phyloP scores from a whole-genome alignment of 345 rosid genomes.

The Citrus glauca region DNA sequence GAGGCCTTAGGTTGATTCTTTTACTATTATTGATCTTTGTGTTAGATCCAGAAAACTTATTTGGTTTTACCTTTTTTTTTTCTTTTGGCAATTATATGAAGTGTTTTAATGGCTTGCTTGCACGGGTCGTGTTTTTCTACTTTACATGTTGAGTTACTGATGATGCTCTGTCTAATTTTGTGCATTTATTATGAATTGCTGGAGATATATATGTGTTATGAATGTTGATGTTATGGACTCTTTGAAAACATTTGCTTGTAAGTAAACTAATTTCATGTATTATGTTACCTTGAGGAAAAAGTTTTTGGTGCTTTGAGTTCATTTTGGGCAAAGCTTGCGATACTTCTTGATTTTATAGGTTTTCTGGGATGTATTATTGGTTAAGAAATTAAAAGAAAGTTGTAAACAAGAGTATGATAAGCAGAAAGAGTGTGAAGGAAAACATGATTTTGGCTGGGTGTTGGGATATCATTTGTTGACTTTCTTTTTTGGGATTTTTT shows the following conservation, averaged over 20 bases:
- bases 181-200: slow-evolving; percentile 2
- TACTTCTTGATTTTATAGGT: slow-evolving; percentile 1
- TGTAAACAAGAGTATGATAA: background rate
- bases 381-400: background rate
- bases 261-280: background rate
- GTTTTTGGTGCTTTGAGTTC: background rate
- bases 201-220: background rate
- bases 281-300: background rate
- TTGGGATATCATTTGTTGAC: background rate
- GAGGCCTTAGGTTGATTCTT: slow-evolving; percentile 72
- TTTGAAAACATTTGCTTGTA: background rate
- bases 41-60: slow-evolving; percentile 11
- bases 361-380: background rate
- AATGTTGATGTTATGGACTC: background rate
- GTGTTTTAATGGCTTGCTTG: background rate
- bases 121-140: background rate
- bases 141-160: background rate
- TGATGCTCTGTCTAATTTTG: background rate
- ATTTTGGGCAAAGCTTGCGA: background rate
- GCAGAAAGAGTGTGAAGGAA: background rate
- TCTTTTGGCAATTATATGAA: background rate
- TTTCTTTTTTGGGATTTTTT: background rate
- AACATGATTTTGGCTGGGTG: background rate
- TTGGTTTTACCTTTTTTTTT: background rate
- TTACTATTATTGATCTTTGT: background rate